A percentile compares a stretch with the other conserved stretches of the same genome.
Conservation (phyloP, 139 green algal genomes). For the Marvania coccoides region DNA sequence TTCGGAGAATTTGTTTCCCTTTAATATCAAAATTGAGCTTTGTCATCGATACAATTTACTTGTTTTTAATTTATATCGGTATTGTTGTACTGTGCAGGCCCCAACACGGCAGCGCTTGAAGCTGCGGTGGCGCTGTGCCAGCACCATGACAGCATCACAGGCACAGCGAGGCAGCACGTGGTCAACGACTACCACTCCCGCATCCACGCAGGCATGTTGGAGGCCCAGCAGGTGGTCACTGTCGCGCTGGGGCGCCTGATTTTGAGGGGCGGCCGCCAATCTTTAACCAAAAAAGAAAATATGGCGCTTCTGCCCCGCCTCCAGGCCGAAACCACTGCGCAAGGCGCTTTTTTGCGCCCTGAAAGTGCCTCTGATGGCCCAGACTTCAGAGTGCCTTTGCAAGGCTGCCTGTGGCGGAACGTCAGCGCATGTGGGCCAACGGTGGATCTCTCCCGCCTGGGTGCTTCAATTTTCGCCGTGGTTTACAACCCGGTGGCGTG, state of each 20-base stretch:
- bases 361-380: too few species aligned
- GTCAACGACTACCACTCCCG: constrained; percentile 70
- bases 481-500: constrained; percentile 75
- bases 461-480: constrained; percentile 40
- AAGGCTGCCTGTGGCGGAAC: constrained; percentile 50
- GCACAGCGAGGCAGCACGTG: constrained; percentile 81
- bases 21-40: background rate
- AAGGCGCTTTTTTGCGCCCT: too few species aligned
- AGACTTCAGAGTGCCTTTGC: constrained; percentile 1
- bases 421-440: constrained; percentile 47
- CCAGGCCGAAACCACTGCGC: too few species aligned
- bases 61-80: too few species aligned
- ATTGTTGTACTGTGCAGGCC: too few species aligned
- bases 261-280: too few species aligned
- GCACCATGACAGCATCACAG: constrained; percentile 83
- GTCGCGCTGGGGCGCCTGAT: constrained; percentile 15
- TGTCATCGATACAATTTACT: too few species aligned
- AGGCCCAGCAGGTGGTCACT: constrained; percentile 24
- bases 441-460: constrained; percentile 19
- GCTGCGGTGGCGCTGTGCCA: constrained; percentile 58
- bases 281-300: too few species aligned
- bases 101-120: constrained; percentile 42
- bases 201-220: constrained; percentile 25
- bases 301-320: too few species aligned
- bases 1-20: too few species aligned